Base-by-base conservation (phyloP, 805 yeast genomes). In the Saccharomycopsis oosterbeekiorum region DNA sequence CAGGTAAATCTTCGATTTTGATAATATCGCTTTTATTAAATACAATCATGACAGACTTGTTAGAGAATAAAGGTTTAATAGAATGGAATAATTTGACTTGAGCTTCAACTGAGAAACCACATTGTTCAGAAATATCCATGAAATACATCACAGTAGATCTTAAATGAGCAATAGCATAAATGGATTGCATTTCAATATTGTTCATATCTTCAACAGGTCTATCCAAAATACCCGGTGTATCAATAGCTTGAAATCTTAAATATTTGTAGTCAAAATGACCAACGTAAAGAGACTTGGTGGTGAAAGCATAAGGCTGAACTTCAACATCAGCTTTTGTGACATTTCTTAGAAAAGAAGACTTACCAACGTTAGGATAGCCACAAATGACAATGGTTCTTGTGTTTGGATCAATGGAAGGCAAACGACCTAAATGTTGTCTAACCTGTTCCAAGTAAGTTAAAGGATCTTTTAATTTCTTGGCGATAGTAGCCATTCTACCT, bases 161-260 rank as follows among this genome's bases (percentile, higher is more conserved):
- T 75, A 94, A 83, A 76, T 94, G 99, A 40, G 99, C 99, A 80
- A 94, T 91, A 65, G 99, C 99, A 71, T 94, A 94, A 71, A 94
- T 94, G 58, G 96, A 88, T 79, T 94, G 99, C 99, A 94, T 94
- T 79, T 94, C 99, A 75, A 94, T 94, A 76, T 94, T 94, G 80
- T 94, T 94, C 99, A 94, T 94, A 74, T 94, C 99, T 76, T 94
- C 99, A 55, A 97, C 91, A 64, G 99, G 99, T 75, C 98, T 85
- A 76, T 94, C 99, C 73, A 94, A 80, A 70, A 94, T 92, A 79
- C 99, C 99, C 40, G 99, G 99, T 43, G 99, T 94, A 76, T 94
- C 99, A 71, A 94, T 94, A 61, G 98, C 99, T 79, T 94, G 99
- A 80, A 94, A 94, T 71, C 99, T 82, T 71, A 94, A 79, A 75